These are phyloP conservation scores for Fusarium temperatum DNA, from an alignment of 2,329 filamentous ascomycete species.

Conservation along the genomic window DNA sequence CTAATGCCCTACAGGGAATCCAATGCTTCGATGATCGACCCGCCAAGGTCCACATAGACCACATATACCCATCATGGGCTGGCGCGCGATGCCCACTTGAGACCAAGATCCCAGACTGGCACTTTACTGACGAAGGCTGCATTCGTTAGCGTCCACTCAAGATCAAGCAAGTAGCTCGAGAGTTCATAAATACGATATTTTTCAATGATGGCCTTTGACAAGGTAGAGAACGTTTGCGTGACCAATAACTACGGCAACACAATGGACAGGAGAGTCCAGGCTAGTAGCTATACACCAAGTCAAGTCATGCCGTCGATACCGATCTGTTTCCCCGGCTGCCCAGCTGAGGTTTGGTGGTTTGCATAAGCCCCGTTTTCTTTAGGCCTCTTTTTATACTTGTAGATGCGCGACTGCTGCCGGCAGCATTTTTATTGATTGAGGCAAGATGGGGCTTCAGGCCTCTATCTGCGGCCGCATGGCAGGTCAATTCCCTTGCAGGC, in stretches of 20 bases:
- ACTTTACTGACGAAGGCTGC: background rate
- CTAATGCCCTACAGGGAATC: background rate
- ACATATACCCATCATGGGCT: slow-evolving; percentile 8
- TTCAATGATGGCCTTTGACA: background rate
- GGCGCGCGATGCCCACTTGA: background rate
- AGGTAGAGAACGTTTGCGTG: background rate
- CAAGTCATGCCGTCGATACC: background rate
- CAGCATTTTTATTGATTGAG: background rate
- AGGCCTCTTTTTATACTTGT: background rate
- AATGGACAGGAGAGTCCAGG: background rate
- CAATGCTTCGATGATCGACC: slow-evolving; percentile 13
- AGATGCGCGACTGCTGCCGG: background rate
- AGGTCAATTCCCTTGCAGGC: background rate
- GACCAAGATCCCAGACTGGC: slow-evolving; percentile 2
- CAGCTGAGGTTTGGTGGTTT: background rate
- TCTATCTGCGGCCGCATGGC: background rate
- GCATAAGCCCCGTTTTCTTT: background rate
- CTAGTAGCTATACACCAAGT: background rate
- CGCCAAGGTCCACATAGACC: background rate
- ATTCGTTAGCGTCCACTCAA: background rate
- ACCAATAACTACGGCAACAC: background rate
- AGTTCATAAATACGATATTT: background rate
- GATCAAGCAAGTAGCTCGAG: background rate
- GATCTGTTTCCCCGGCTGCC: background rate
- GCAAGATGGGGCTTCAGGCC: background rate